A percentile compares a stretch with the other conserved stretches of the same genome.
Conservation (phyloP, 495 filamentous ascomycete species). For the Acidomyces sp. region DNA sequence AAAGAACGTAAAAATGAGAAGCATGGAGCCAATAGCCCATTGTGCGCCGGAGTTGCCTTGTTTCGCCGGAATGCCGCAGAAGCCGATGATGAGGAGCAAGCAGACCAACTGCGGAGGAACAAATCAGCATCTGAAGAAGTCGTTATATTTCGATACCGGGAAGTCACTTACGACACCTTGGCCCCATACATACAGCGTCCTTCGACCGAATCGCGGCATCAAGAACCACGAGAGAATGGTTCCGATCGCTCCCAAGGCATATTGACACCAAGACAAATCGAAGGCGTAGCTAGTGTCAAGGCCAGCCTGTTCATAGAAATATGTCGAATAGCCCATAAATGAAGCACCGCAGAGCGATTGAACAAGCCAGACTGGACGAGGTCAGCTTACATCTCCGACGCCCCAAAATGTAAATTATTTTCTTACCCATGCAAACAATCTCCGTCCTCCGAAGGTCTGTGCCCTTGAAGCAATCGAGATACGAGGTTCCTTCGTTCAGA, state of each 20-base stretch:
- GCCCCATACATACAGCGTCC: constrained; percentile 27
- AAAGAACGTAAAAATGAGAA: constrained; percentile 38
- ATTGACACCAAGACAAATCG: constrained; percentile 25
- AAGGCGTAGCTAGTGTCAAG: constrained; percentile 19
- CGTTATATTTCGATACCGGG: no score
- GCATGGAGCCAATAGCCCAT: constrained; percentile 36
- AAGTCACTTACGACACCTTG: no score
- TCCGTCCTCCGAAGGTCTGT: constrained; percentile 28
- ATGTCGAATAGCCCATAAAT: constrained; percentile 58
- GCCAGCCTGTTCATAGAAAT: constrained; percentile 65
- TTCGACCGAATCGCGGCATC: constrained; percentile 26
- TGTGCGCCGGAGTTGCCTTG: constrained; percentile 7
- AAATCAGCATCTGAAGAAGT: no score
- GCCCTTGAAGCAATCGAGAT: constrained; percentile 28
- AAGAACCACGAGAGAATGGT: constrained; percentile 27
- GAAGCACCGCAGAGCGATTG: constrained; percentile 67
- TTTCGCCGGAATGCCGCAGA: constrained; percentile 23
- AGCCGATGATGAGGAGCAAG: constrained; percentile 28
- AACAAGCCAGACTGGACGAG: constrained; percentile 66
- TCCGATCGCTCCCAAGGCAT: constrained; percentile 27
- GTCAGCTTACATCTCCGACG: no score
- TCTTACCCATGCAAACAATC: constrained; percentile 30
- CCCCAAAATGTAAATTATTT: no score
- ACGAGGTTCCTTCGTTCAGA: constrained; percentile 23
- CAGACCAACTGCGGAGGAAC: no score